A percentile compares a stretch with the other conserved stretches of the same genome.
Conservation (phyloP, 768 basidiomycete genomes). For the Russula dissimulans region DNA sequence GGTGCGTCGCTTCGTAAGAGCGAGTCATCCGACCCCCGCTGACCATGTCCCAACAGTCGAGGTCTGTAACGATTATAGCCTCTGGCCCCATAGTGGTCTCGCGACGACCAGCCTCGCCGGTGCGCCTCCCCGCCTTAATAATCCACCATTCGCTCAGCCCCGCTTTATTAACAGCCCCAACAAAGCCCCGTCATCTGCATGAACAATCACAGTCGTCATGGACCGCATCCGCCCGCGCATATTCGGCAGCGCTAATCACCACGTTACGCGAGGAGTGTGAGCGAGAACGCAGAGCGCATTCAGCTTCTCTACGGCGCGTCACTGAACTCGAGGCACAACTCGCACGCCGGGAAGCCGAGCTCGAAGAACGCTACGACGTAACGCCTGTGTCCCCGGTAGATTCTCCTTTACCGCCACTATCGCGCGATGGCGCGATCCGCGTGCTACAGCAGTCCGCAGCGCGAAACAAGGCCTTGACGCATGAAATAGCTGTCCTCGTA, state of each 20-base stretch:
- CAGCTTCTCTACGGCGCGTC: conserved; percentile 34
- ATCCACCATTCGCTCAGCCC: background rate
- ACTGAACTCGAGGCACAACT: conserved; percentile 43
- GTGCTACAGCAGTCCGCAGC: conserved; percentile 14
- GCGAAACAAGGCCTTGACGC: conserved; percentile 12
- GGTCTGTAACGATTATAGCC: conserved; percentile 17
- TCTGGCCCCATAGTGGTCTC: conserved; percentile 18
- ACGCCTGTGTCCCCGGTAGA: background rate
- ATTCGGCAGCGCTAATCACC: conserved; percentile 38
- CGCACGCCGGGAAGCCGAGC: conserved; percentile 47
- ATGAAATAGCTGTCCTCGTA: conserved; percentile 10
- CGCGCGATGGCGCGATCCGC: conserved; percentile 18
- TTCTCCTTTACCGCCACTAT: conserved; percentile 4
- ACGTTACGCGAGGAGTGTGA: conserved; percentile 36
- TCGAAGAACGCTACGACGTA: conserved; percentile 28
- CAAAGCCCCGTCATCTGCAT: conserved; percentile 2
- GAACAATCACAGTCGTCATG: conserved; percentile 21
- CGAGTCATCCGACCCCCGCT: background rate
- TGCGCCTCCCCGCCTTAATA: background rate
- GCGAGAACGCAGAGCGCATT: conserved; percentile 33
- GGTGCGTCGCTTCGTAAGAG: conserved; percentile 31
- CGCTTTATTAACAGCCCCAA: background rate
- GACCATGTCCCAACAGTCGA: conserved; percentile 12
- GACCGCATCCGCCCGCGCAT: conserved; percentile 25
- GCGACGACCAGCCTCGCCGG: background rate